Evolutionary conservation across 352 stramenopile genomes (phyloP).

Genomic region (Pythium coloratum): DNA sequence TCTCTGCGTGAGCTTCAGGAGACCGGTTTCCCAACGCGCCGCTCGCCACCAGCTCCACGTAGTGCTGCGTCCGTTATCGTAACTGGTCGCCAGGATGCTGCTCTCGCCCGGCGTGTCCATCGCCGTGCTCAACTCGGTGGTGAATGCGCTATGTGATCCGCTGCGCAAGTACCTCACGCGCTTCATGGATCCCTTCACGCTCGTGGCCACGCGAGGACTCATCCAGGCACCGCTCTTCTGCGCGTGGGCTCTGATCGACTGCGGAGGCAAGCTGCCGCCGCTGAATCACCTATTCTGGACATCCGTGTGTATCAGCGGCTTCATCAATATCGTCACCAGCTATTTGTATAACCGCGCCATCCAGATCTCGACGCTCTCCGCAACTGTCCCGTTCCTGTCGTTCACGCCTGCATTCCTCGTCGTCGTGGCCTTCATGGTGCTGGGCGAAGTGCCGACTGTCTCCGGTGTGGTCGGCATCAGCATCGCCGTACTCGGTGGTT

Average conservation of each 20-base stretch:
- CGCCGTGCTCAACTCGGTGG: conserved; percentile 76
- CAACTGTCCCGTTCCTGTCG: conserved; percentile 76
- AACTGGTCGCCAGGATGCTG: conserved; percentile 36
- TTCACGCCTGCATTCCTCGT: conserved; percentile 80
- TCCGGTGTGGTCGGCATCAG: conserved; percentile 63
- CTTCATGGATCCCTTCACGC: conserved; percentile 83
- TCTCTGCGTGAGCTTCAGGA: background rate
- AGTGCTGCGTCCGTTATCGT: background rate
- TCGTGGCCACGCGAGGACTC: conserved; percentile 66
- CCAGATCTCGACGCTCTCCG: conserved; percentile 81
- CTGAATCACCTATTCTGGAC: conserved; percentile 86
- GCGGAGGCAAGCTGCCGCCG: conserved; percentile 43
- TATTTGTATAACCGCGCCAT: conserved; percentile 85
- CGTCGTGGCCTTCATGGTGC: conserved; percentile 70
- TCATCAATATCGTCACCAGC: conserved; percentile 80
- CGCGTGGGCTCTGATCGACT: conserved; percentile 62
- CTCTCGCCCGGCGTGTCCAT: conserved; percentile 72
- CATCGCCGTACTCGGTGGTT: conserved; percentile 69
- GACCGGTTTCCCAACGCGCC: background rate
- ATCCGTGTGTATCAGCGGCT: conserved; percentile 67
- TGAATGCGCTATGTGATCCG: conserved; percentile 77
- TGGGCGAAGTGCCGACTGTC: conserved; percentile 70
- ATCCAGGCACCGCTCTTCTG: conserved; percentile 75
- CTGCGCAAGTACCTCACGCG: conserved; percentile 83
- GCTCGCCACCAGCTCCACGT: background rate